Conservation (phyloP, 2,329 filamentous ascomycete genomes). For the Colletotrichum lini region DNA sequence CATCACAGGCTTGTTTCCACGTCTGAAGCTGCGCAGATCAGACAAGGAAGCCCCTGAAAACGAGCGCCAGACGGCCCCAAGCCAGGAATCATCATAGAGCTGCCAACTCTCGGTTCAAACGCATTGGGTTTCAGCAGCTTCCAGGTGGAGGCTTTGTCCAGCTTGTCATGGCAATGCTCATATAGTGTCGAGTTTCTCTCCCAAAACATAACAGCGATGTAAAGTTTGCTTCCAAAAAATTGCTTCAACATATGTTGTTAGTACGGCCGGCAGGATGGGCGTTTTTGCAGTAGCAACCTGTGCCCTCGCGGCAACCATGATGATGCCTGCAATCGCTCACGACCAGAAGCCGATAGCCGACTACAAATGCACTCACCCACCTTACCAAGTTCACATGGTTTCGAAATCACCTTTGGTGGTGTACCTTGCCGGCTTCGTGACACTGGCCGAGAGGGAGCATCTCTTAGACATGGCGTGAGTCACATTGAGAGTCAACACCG, state of each 20-base stretch:
- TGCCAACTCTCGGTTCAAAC: constrained; percentile 20
- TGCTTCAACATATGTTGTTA: too few species aligned
- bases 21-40: constrained; percentile 26
- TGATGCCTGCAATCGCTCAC: background rate
- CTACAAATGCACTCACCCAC: constrained; percentile 48
- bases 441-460: constrained; percentile 57
- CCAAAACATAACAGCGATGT: background rate
- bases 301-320: constrained; percentile 1
- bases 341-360: constrained; percentile 28
- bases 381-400: constrained; percentile 60
- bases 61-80: background rate
- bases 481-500: background rate
- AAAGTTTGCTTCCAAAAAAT: too few species aligned
- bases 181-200: background rate
- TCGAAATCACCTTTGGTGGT: constrained; percentile 65
- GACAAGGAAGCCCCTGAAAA: constrained; percentile 35
- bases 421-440: constrained; percentile 64
- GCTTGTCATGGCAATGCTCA: background rate
- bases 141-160: background rate
- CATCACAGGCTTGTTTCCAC: background rate
- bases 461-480: constrained; percentile 59
- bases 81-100: background rate
- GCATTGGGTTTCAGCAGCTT: constrained; percentile 27
- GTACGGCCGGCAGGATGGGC: background rate
- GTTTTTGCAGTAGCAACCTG: background rate